These are phyloP conservation scores for Umbellularia californica DNA, from an alignment of 164 flowering plant species.

Conservation along the genomic window DNA sequence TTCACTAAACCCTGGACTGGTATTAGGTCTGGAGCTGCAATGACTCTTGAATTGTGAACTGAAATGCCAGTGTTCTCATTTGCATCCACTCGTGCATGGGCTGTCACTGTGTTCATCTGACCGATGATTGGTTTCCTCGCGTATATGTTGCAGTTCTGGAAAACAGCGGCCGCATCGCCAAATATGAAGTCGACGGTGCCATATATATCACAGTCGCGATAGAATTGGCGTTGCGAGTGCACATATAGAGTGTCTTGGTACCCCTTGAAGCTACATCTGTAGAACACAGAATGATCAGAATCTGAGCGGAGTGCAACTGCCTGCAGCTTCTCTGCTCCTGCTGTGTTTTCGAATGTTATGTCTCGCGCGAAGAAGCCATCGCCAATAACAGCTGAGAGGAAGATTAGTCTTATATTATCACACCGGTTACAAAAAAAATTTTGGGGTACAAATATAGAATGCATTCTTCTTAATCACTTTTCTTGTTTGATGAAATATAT, in stretches of 20 bases:
- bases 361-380: slow-evolving; percentile 47
- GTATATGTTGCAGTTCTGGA: slow-evolving; percentile 51
- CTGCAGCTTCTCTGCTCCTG: slow-evolving; percentile 57
- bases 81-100: slow-evolving; percentile 46
- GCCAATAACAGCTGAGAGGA: slow-evolving; percentile 36
- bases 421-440: too few relatives aligned
- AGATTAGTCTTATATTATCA: background rate
- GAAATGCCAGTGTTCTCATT: slow-evolving; percentile 53
- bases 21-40: slow-evolving; percentile 23
- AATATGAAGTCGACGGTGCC: slow-evolving; percentile 66
- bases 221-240: slow-evolving; percentile 55
- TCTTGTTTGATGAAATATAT: too few relatives aligned
- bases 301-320: slow-evolving; percentile 57
- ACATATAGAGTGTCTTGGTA: slow-evolving; percentile 64
- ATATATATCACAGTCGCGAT: slow-evolving; percentile 46
- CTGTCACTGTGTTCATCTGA: slow-evolving; percentile 49
- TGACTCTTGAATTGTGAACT: slow-evolving; percentile 34
- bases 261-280: slow-evolving; percentile 51
- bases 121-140: slow-evolving; percentile 30
- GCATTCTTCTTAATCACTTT: too few relatives aligned
- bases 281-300: slow-evolving; percentile 45
- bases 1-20: slow-evolving; percentile 14
- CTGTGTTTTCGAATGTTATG: slow-evolving; percentile 59
- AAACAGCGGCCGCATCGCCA: slow-evolving; percentile 43
- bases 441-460: too few relatives aligned